A percentile compares a stretch with the other conserved stretches of the same genome.
phyloP scores from a whole-genome alignment of 768 basidiomycete species.

The Boletus rubescentipes region DNA sequence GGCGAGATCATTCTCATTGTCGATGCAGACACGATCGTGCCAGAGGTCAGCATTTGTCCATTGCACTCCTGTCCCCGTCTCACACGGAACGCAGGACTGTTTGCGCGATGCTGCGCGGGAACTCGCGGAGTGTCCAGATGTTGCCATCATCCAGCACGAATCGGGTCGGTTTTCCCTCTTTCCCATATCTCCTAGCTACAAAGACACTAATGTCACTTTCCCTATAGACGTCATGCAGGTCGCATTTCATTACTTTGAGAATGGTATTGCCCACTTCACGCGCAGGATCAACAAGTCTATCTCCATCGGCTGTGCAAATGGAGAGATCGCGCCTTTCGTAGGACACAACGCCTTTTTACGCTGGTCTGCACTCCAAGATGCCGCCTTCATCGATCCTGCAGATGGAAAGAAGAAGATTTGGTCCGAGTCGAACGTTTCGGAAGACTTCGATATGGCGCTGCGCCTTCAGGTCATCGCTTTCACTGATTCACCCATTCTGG shows the following conservation, averaged over 20 bases:
- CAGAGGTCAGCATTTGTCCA: slow-evolving; percentile 43
- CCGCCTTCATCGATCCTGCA: slow-evolving; percentile 60
- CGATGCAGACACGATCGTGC: slow-evolving; percentile 88
- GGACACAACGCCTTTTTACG: slow-evolving; percentile 89
- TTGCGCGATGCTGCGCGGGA: slow-evolving; percentile 89
- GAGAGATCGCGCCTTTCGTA: slow-evolving; percentile 75
- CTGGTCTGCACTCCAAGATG: slow-evolving; percentile 90
- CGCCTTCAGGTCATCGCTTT: slow-evolving; percentile 44
- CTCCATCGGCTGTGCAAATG: slow-evolving; percentile 76
- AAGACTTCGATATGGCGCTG: slow-evolving; percentile 70
- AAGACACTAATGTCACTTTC: slow-evolving; percentile 27
- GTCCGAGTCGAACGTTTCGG: slow-evolving; percentile 67
- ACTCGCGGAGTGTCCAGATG: slow-evolving; percentile 76
- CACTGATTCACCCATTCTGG: slow-evolving; percentile 48
- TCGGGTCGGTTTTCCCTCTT: slow-evolving; percentile 46
- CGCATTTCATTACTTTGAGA: slow-evolving; percentile 86
- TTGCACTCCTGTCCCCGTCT: background rate
- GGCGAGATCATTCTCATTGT: slow-evolving; percentile 82
- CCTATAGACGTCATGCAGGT: slow-evolving; percentile 82
- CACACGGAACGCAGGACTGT: slow-evolving; percentile 58
- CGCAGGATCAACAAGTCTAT: slow-evolving; percentile 86
- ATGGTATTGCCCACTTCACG: slow-evolving; percentile 90
- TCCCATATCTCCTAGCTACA: background rate
- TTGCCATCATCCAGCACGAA: slow-evolving; percentile 91
- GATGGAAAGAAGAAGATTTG: slow-evolving; percentile 67